Evolutionary conservation across 1,284 basidiomycete genomes (phyloP), one percentile per base, ranked within the genome.

Genomic region (Kalmanozyma brasiliensis): DNA sequence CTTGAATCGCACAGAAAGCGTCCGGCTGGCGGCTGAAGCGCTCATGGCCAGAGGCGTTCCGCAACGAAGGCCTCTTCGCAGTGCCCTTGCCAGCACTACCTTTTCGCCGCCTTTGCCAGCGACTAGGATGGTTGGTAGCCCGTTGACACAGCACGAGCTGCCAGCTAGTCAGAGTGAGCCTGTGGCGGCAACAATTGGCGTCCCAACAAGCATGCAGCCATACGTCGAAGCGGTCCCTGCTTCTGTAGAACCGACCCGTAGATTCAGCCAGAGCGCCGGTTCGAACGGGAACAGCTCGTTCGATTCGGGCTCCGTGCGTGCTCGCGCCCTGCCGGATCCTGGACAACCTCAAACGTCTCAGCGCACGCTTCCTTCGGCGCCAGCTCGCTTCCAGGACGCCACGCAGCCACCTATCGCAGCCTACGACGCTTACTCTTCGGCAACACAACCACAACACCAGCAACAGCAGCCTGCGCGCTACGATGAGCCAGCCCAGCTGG

Each of bases 41-140:
- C 57, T 77, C 22, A 77, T 77, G 76, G 66, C 73, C 9, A 30
- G 74, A 19, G 76, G 76, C 17, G 58, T 49, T 10, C 76, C 76
- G 2, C 66, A 73, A 43, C 34, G 75, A 26, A 53, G 66, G 13
- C 66, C 71, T 0, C 49, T 69, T 9, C 52, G 62, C 11, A 66
- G 58, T 26, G 60, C 70, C 5, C 46, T 70, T 24, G 52, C 62
- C 8, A 73, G 48, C 36, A 64, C 55, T 33, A 68, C 61, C 17
- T 74, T 68, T 23, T 63, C 64, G 16, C 62, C 62, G 29, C 63
- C 62, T 13, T n/a, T 60, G 42, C 49, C 52, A 38, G 29, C 53
- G 8, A 52, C 51, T 4, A 55, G 59, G 26, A 49, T 58, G 41
- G 55, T 42, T 1, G 49, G 29, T 29, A 64, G 26, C 29, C 48